Percentiles rank a stretch among this genome's conserved stretches.
Conservation (phyloP, 2,329 filamentous ascomycete genomes). For the Phaeophleospora eucalypticola region DNA sequence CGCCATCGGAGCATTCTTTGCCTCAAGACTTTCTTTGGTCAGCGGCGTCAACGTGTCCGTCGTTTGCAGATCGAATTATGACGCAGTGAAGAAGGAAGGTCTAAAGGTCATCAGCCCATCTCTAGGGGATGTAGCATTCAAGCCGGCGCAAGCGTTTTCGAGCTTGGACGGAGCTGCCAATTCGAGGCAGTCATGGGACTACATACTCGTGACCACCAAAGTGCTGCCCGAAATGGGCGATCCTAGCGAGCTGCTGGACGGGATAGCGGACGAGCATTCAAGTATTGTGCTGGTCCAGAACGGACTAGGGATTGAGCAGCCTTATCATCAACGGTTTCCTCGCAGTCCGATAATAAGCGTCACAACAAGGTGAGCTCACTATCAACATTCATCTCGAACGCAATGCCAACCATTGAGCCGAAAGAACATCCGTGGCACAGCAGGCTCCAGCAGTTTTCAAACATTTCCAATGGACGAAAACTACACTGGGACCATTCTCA, state of each 20-base stretch:
- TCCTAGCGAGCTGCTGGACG: slow-evolving; percentile 57
- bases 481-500: slow-evolving; percentile 64
- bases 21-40: slow-evolving; percentile 56
- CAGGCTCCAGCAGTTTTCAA: slow-evolving; percentile 58
- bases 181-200: slow-evolving; percentile 53
- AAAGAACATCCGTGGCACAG: slow-evolving; percentile 66
- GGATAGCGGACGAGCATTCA: slow-evolving; percentile 52
- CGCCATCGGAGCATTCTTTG: slow-evolving; percentile 68
- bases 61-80: slow-evolving; percentile 70
- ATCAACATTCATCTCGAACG: too few species aligned
- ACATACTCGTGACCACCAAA: slow-evolving; percentile 66
- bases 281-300: slow-evolving; percentile 66
- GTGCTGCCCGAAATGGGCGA: slow-evolving; percentile 61
- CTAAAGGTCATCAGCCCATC: slow-evolving; percentile 61
- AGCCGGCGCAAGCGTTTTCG: slow-evolving; percentile 57
- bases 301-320: slow-evolving; percentile 65
- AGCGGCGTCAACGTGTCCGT: slow-evolving; percentile 59
- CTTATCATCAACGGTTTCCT: slow-evolving; percentile 62
- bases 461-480: slow-evolving; percentile 69
- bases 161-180: slow-evolving; percentile 53
- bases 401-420: too few species aligned
- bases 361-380: slow-evolving; percentile 55
- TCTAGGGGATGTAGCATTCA: slow-evolving; percentile 64
- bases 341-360: too few species aligned
- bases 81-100: slow-evolving; percentile 56